Base-by-base conservation (phyloP, 1,284 basidiomycete species). In the Wallemia mellicola region DNA sequence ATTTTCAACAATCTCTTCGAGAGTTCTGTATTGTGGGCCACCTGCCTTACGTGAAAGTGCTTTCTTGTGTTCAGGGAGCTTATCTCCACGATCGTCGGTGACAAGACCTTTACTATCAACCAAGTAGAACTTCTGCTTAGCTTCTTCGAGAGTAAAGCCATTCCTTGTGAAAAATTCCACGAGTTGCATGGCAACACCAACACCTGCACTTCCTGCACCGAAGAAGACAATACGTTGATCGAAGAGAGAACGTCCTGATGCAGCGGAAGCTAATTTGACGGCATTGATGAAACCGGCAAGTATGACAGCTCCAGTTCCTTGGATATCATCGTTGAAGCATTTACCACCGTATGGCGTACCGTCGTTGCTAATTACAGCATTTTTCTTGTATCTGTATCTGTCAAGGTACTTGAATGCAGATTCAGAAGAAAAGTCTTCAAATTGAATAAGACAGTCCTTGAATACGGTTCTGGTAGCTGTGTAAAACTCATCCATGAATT, bases 401-500 rank as follows among this genome's bases (percentile, higher is more conserved):
- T 80, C 76, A 33, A 91, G 78, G 70, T 86, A 88, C 60, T 76
- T 72, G 72, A 89, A 91, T 0, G 86, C 86, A 63, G 85, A 80
- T 64, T 87, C 82, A 1, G 83, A 86, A 55, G 83, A 80, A 71
- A 87, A 87, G 72, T 87, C 85, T 73, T 94, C 89, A 67, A 92
- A 92, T 71, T 94, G 89, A 60, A 92, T 76, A 24, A 24, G 22
- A 9, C 30, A 60, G 59, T 24, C 59, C 1, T 89, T 88, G 74
- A 82, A 86, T 57, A 76, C 73, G 38, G 69, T 67, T 26, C 76
- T 71, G 73, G 87, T 83, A 67, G 85, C 86, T 27, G 73, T 69
- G 86, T 94, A 89, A 70, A 94, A 89, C 68, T 86, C 83, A 67
- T 92, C 86, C 80, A 94, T 85, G 69, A 94, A 89, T 76, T 81